Conservation (phyloP, 2,329 filamentous ascomycete genomes). For the Monosporascus sp. region DNA sequence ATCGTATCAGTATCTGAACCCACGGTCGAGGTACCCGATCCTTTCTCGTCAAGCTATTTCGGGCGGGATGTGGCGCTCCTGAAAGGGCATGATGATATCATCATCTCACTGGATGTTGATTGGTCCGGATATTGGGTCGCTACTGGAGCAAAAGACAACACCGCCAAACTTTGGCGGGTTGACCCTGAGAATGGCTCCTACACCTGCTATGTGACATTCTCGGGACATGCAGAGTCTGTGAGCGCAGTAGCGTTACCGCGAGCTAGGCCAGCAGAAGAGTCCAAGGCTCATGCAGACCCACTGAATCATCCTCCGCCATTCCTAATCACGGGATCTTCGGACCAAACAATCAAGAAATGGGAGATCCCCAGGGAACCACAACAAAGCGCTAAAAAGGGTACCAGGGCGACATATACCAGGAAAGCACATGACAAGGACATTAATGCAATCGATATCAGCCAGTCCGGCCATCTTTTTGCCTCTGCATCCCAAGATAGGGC, state of each 20-base stretch:
- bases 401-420: constrained; percentile 73
- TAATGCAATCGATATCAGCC: constrained; percentile 83
- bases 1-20: constrained; percentile 66
- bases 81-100: constrained; percentile 89
- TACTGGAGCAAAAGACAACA: constrained; percentile 95
- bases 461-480: constrained; percentile 73
- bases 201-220: constrained; percentile 74
- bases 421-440: constrained; percentile 99
- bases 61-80: constrained; percentile 83
- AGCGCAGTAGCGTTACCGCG: constrained; percentile 83
- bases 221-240: constrained; percentile 89
- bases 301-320: constrained; percentile 77
- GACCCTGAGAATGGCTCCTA: constrained; percentile 72
- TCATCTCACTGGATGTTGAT: constrained; percentile 90
- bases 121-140: constrained; percentile 97
- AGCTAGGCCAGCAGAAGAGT: constrained; percentile 59
- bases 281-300: constrained; percentile 66
- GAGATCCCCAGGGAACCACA: constrained; percentile 60
- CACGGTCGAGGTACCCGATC: constrained; percentile 22
- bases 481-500: constrained; percentile 95
- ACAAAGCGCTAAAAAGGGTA: constrained; percentile 44
- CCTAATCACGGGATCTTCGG: constrained; percentile 87
- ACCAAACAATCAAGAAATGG: constrained; percentile 94
- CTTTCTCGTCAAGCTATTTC: constrained; percentile 57
- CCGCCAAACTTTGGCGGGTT: constrained; percentile 82